Base-by-base conservation (phyloP, 2,329 filamentous ascomycete genomes). In the Cladophialophora chaetospira region DNA sequence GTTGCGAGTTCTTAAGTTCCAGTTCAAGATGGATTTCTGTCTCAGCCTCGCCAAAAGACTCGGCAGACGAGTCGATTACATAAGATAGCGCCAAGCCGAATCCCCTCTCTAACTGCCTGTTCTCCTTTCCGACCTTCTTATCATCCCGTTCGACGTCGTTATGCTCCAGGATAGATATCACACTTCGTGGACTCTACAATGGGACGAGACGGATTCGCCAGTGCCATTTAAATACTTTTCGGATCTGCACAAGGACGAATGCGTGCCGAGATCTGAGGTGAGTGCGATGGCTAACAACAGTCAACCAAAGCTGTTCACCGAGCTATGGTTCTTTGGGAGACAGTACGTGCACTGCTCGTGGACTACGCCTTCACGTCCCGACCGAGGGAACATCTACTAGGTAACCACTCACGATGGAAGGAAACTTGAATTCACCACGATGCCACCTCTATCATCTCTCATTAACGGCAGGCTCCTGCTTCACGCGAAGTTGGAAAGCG, bases 61-160 rank as follows among this genome's bases (percentile, higher is more conserved):
- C 23, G n/a, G 13, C 8, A 17, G 8, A 19, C n/a, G 5, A 5
- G 25, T n/a, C 21, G 25, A 36, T 57, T 47, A 57, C 26, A 44
- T 57, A 53, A 57, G 35, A n/a, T 10, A 0, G n/a, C 15, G 55
- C 55, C 55, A 57, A 57, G 55, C 40, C 40, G 9, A 31, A 17
- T 15, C 40, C 33, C 43, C 48, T 19, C n/a, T 31, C 36, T 29
- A 35, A 51, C 26, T 28, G 2, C 13, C 31, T 42, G 19, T 11
- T 19, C 19, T 48, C 43, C 38, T 26, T 46, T 33, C 43, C 10
- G 28, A 9, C n/a, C 28, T 13, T 10, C 13, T 36, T 15, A n/a
- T n/a, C n/a, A n/a, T n/a, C n/a, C n/a, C n/a, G n/a, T n/a, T n/a
- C n/a, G n/a, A n/a, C n/a, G n/a, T n/a, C n/a, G n/a, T n/a, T n/a